Evolutionary conservation across 331 rosid species (phyloP).

Genomic region (Rosa hybrid): DNA sequence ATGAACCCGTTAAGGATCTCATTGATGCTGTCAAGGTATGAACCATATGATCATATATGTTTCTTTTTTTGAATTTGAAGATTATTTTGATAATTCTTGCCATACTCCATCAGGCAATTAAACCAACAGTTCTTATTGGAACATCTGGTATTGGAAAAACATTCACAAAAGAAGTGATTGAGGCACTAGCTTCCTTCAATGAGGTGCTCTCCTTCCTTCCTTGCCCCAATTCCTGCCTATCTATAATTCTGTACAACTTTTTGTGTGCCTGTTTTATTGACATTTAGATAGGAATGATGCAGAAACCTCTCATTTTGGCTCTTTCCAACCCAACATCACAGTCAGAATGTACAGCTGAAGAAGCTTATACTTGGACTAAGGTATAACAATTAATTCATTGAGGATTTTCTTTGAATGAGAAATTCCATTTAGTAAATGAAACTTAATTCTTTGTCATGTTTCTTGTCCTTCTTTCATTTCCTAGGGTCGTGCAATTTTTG

Average conservation of each 20-base stretch:
- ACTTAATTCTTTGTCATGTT: not conserved
- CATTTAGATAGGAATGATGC: constrained; percentile 33
- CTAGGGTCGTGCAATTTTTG: constrained; percentile 89
- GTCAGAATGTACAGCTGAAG: constrained; percentile 99
- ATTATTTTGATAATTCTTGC: not conserved
- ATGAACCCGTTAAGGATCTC: constrained; percentile 77
- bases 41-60: not conserved
- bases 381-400: constrained; percentile 33
- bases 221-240: constrained; percentile 7
- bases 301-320: constrained; percentile 98
- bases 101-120: constrained; percentile 58
- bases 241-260: not conserved
- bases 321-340: constrained; percentile 97
- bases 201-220: constrained; percentile 50
- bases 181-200: constrained; percentile 72
- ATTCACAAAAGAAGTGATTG: constrained; percentile 87
- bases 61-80: not conserved
- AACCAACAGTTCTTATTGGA: constrained; percentile 93
- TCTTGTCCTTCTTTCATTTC: constrained; percentile 21
- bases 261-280: constrained; percentile 5
- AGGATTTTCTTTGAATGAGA: not conserved
- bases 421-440: constrained; percentile 1
- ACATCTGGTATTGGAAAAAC: constrained; percentile 89
- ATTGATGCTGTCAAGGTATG: constrained; percentile 85
- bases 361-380: constrained; percentile 92